A percentile compares a stretch with the other conserved stretches of the same genome.
These are phyloP conservation scores for Calonectria ilicicola DNA, from an alignment of 2,329 filamentous ascomycete genomes.

Conservation along the genomic window DNA sequence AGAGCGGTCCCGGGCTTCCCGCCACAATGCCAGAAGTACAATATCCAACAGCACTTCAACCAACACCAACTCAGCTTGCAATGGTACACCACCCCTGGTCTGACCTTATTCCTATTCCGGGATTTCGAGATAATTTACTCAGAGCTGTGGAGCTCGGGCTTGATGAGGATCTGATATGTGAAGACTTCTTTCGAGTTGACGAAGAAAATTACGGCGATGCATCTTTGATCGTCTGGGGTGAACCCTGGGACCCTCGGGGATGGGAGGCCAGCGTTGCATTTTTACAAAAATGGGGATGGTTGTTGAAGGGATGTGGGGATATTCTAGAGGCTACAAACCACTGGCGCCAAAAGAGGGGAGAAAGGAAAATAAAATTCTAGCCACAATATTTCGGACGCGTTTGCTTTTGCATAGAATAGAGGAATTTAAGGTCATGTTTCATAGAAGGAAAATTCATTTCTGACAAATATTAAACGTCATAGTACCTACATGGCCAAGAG, in stretches of 20 bases:
- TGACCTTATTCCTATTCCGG: neutral
- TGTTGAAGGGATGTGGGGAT: neutral
- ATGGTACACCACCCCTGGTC: conserved; percentile 12
- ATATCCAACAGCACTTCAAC: neutral
- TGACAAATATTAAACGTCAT: no score
- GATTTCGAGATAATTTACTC: conserved; percentile 2
- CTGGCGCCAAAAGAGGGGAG: conserved; percentile 8
- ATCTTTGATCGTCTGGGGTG: neutral
- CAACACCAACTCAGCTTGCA: neutral
- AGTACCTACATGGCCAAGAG: no score
- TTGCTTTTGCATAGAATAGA: neutral
- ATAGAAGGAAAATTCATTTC: no score
- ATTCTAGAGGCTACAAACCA: conserved; percentile 5
- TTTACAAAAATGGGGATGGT: conserved; percentile 51
- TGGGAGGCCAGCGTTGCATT: conserved; percentile 13
- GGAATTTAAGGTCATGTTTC: no score
- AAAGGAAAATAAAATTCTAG: neutral
- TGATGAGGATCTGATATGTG: neutral
- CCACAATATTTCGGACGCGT: no score
- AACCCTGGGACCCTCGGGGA: neutral
- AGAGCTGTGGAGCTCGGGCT: neutral
- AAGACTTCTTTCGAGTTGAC: conserved; percentile 4
- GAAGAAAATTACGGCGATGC: neutral
- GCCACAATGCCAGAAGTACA: neutral
- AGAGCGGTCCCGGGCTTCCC: neutral